A percentile compares a stretch with the other conserved stretches of the same genome.
Conservation (phyloP, 345 rosid genomes). For the Noccaea caerulescens region DNA sequence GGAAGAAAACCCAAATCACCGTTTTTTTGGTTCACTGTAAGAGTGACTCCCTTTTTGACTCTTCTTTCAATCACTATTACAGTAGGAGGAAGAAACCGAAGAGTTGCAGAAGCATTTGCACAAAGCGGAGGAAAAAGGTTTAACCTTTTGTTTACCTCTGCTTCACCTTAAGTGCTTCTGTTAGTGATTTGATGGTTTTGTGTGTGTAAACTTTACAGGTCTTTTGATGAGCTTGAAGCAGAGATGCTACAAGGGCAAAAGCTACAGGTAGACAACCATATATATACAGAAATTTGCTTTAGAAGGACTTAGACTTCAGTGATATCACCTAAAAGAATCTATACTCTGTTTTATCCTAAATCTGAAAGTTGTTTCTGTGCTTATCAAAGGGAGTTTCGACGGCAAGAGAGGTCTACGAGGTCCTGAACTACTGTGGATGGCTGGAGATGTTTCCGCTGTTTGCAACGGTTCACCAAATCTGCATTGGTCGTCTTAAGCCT, state of each 20-base stretch:
- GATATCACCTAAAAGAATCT: not conserved
- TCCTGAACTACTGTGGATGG: constrained; percentile 79
- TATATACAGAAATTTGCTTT: not conserved
- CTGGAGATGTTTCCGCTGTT: constrained; percentile 81
- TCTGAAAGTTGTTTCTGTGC: constrained; percentile 8
- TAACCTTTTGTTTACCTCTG: constrained; percentile 19
- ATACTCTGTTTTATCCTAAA: not conserved
- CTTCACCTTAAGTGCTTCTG: not conserved
- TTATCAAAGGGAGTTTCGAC: constrained; percentile 79
- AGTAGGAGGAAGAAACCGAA: constrained; percentile 92
- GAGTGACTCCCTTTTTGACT: constrained; percentile 4
- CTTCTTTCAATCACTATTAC: constrained; percentile 35
- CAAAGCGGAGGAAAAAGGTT: constrained; percentile 81
- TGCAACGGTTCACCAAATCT: constrained; percentile 78
- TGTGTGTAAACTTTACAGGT: constrained; percentile 51
- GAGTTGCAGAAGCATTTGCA: constrained; percentile 93
- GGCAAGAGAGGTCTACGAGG: constrained; percentile 86
- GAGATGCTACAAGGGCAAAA: constrained; percentile 96
- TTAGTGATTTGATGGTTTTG: constrained; percentile 16
- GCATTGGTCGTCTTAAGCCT: constrained; percentile 74
- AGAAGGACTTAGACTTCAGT: no score
- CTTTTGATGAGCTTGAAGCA: constrained; percentile 96
- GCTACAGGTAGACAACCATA: constrained; percentile 67
- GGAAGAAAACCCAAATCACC: not conserved
- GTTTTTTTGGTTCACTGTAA: not conserved